phyloP scores from a whole-genome alignment of 495 filamentous ascomycete genomes.

The Hypoxylon perforatum region DNA sequence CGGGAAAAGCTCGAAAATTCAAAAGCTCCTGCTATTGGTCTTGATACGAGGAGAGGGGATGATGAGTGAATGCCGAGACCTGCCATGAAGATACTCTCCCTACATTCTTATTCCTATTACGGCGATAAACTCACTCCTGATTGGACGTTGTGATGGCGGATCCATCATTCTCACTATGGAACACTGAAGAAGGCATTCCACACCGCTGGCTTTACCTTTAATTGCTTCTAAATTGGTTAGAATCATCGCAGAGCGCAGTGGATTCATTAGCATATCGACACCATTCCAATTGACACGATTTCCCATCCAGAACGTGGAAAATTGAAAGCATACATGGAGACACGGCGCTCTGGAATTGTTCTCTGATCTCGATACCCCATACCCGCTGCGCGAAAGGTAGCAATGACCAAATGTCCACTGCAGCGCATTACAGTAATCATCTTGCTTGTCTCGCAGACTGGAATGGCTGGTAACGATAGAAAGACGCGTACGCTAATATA shows the following conservation, averaged over 20 bases:
- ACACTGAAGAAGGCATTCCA: neutral
- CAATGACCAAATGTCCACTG: too few species aligned
- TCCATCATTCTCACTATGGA: constrained; percentile 4
- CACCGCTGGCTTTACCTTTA: neutral
- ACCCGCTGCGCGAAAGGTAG: too few species aligned
- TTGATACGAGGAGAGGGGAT: neutral
- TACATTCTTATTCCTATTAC: constrained; percentile 19
- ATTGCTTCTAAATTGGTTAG: neutral
- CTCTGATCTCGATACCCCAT: too few species aligned
- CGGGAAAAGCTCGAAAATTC: neutral
- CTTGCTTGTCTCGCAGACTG: too few species aligned
- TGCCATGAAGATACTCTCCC: neutral
- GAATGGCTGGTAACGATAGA: too few species aligned
- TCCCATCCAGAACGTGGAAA: neutral
- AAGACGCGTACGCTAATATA: too few species aligned
- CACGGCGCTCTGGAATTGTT: too few species aligned
- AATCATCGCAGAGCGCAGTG: neutral
- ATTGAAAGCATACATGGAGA: too few species aligned
- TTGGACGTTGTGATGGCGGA: constrained; percentile 14
- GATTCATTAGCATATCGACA: neutral
- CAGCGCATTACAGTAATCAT: too few species aligned
- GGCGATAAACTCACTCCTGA: constrained; percentile 22
- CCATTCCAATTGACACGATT: neutral
- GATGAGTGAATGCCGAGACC: too few species aligned
- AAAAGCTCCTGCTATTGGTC: neutral